phyloP scores from a whole-genome alignment of 2,329 filamentous ascomycete species.

The Aureobasidium sp. region DNA sequence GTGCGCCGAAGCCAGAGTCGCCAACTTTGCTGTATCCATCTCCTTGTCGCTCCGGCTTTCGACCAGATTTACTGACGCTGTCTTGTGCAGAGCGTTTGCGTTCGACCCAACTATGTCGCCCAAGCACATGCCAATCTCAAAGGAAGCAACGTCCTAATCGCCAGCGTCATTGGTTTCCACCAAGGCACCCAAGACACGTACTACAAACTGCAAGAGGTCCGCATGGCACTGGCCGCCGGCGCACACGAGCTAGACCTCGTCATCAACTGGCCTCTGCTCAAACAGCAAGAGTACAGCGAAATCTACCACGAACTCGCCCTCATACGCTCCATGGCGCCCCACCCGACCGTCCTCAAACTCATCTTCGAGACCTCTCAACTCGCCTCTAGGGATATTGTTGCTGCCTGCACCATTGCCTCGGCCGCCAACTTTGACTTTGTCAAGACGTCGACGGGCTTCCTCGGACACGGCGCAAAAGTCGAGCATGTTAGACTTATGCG shows the following conservation, averaged over 20 bases:
- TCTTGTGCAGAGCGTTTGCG: conserved; percentile 46
- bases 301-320: conserved; percentile 49
- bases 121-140: conserved; percentile 44
- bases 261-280: conserved; percentile 46
- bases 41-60: not conserved
- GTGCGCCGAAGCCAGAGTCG: conserved; percentile 47
- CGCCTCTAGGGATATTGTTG: conserved; percentile 43
- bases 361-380: conserved; percentile 55
- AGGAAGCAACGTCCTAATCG: conserved; percentile 43
- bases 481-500: conserved; percentile 51
- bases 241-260: conserved; percentile 55
- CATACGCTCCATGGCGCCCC: conserved; percentile 42
- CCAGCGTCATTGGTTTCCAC: conserved; percentile 54
- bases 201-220: conserved; percentile 47
- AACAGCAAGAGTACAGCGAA: conserved; percentile 34
- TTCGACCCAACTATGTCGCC: conserved; percentile 47
- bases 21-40: conserved; percentile 38
- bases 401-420: conserved; percentile 45
- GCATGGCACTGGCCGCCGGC: conserved; percentile 42
- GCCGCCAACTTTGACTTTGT: conserved; percentile 51
- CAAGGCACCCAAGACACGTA: conserved; percentile 49
- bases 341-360: conserved; percentile 44
- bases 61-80: not conserved
- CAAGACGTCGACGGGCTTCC: conserved; percentile 56
- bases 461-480: conserved; percentile 46